Evolutionary conservation across 495 filamentous ascomycete genomes (phyloP).

Genomic region (Trichoderma virens): DNA sequence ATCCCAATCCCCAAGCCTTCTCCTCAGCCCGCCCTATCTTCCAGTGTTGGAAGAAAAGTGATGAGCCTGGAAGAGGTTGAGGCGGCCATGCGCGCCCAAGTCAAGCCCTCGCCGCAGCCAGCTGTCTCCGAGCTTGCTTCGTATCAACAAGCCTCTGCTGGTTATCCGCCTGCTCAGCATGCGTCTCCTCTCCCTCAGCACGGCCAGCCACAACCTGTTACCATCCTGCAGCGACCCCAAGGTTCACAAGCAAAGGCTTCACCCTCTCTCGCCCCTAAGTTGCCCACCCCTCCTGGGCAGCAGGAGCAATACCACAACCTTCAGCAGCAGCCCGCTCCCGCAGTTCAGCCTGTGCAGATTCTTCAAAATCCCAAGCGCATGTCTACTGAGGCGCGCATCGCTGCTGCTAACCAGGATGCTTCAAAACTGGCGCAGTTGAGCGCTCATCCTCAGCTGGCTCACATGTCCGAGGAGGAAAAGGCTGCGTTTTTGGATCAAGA

Average conservation of each 20-base stretch:
- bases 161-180: conserved; percentile 22
- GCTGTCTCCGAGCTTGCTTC: conserved; percentile 21
- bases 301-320: conserved; percentile 13
- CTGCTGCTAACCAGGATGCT: conserved; percentile 25
- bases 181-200: conserved; percentile 18
- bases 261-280: conserved; percentile 22
- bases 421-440: conserved; percentile 35
- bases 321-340: conserved; percentile 40
- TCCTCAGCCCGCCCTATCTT: conserved; percentile 18
- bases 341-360: conserved; percentile 48
- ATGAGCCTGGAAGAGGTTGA: conserved; percentile 97
- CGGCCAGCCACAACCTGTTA: conserved; percentile 34
- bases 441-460: conserved; percentile 67
- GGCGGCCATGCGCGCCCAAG: conserved; percentile 75
- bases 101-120: conserved; percentile 39
- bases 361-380: conserved; percentile 42
- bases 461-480: conserved; percentile 72
- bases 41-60: conserved; percentile 60
- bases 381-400: conserved; percentile 30
- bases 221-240: conserved; percentile 39
- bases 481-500: conserved; percentile 77
- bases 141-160: conserved; percentile 20
- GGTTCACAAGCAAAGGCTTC: conserved; percentile 28
- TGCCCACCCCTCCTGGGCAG: conserved; percentile 24
- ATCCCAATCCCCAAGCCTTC: conserved; percentile 22